These are phyloP conservation scores for Oropetium thomaeum DNA, from an alignment of 176 grass and related monocot species.

Conservation along the genomic window DNA sequence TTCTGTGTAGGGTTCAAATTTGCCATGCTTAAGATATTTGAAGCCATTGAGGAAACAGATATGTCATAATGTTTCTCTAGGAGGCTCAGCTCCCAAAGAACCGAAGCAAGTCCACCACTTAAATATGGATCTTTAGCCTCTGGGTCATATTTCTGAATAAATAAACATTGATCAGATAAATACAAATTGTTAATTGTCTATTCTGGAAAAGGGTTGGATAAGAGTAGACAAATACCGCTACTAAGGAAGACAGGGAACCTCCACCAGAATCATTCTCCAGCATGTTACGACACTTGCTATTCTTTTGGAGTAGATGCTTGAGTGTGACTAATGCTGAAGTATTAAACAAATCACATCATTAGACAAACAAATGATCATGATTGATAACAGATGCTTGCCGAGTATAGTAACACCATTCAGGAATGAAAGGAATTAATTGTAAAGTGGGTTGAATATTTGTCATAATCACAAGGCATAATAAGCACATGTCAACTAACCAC, in stretches of 20 bases:
- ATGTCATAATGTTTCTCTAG: slow-evolving; percentile 80
- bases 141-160: slow-evolving; percentile 86
- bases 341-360: slow-evolving; percentile 19
- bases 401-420: not conserved
- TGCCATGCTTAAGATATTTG: slow-evolving; percentile 72
- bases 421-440: not conserved
- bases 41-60: slow-evolving; percentile 60
- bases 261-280: slow-evolving; percentile 95
- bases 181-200: not conserved
- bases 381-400: not conserved
- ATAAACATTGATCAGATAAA: slow-evolving; percentile 20
- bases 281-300: slow-evolving; percentile 84
- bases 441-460: not conserved
- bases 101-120: slow-evolving; percentile 90
- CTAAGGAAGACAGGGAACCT: slow-evolving; percentile 81
- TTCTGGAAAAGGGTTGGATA: not conserved
- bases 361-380: not conserved
- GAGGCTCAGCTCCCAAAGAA: slow-evolving; percentile 93
- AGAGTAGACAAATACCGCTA: slow-evolving; percentile 50
- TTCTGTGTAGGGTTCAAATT: slow-evolving; percentile 69
- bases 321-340: slow-evolving; percentile 75
- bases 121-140: slow-evolving; percentile 86
- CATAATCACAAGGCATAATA: not conserved
- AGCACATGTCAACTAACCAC: not conserved
- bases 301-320: slow-evolving; percentile 91